These are phyloP conservation scores for Phytophthora sojae DNA, from an alignment of 352 stramenopile genomes.

Conservation along the genomic window DNA sequence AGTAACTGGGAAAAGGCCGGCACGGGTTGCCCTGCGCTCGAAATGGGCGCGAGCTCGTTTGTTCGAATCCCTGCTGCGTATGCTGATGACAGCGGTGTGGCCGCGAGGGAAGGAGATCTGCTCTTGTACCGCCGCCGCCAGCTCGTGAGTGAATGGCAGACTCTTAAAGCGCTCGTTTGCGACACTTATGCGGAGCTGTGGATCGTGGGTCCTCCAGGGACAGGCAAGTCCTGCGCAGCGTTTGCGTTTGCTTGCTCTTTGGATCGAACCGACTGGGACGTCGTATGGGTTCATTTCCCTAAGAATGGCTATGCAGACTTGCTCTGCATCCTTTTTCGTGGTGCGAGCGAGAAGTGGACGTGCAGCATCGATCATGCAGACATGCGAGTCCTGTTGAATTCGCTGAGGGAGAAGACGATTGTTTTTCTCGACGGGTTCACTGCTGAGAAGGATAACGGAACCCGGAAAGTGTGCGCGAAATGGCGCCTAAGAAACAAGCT, in stretches of 20 bases:
- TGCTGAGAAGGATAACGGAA: background rate
- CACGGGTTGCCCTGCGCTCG: background rate
- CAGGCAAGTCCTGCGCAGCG: background rate
- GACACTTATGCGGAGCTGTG: conserved; percentile 1
- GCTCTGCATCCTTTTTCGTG: background rate
- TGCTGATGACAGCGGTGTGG: background rate
- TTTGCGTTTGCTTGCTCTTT: background rate
- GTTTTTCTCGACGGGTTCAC: background rate
- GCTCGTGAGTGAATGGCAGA: background rate
- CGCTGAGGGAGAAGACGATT: background rate
- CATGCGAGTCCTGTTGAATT: background rate
- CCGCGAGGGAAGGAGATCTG: background rate
- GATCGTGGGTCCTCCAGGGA: background rate
- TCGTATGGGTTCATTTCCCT: background rate
- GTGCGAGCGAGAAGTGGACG: background rate
- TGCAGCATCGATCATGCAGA: background rate
- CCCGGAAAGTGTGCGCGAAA: background rate
- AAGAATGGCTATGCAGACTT: background rate
- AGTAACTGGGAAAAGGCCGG: background rate
- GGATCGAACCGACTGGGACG: conserved; percentile 2
- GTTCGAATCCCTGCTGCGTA: background rate
- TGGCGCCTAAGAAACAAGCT: background rate
- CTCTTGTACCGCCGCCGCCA: background rate
- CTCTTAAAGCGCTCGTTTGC: background rate
- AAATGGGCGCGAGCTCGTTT: background rate